Evolutionary conservation across 768 basidiomycete species (phyloP).

Genomic region (Xanthoconium stramineum): DNA sequence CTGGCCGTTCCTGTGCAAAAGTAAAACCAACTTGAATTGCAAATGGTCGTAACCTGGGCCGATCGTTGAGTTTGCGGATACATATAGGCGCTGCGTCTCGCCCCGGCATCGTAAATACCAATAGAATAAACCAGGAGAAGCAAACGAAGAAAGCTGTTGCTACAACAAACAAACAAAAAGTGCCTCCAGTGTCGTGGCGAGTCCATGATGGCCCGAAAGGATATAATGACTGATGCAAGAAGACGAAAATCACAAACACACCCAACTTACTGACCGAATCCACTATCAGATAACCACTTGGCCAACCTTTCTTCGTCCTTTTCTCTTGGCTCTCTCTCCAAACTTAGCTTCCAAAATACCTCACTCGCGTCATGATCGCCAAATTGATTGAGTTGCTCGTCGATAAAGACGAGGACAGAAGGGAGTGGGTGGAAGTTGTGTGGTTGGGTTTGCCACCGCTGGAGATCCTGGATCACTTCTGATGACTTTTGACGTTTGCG

Average conservation of each 20-base stretch:
- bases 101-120: background rate
- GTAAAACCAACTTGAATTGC: background rate
- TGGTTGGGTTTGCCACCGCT: slow-evolving; percentile 51
- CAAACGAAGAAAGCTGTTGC: background rate
- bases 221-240: slow-evolving; percentile 3
- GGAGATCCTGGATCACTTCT: slow-evolving; percentile 55
- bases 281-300: slow-evolving; percentile 37
- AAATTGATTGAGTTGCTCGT: slow-evolving; percentile 37
- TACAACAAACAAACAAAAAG: background rate
- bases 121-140: background rate
- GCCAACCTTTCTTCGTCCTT: slow-evolving; percentile 50
- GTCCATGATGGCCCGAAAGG: slow-evolving; percentile 1
- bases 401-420: slow-evolving; percentile 42
- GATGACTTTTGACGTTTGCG: slow-evolving; percentile 52
- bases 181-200: background rate
- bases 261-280: slow-evolving; percentile 31
- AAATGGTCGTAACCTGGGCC: background rate
- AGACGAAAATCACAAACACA: background rate
- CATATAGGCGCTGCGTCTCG: background rate
- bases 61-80: background rate
- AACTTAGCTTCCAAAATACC: slow-evolving; percentile 43
- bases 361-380: slow-evolving; percentile 33
- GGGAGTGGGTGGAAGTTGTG: slow-evolving; percentile 51
- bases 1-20: no score
- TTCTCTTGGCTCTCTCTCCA: slow-evolving; percentile 54